Evolutionary conservation across 345 rosid genomes (phyloP).

Genomic region (Aegle marmelos): DNA sequence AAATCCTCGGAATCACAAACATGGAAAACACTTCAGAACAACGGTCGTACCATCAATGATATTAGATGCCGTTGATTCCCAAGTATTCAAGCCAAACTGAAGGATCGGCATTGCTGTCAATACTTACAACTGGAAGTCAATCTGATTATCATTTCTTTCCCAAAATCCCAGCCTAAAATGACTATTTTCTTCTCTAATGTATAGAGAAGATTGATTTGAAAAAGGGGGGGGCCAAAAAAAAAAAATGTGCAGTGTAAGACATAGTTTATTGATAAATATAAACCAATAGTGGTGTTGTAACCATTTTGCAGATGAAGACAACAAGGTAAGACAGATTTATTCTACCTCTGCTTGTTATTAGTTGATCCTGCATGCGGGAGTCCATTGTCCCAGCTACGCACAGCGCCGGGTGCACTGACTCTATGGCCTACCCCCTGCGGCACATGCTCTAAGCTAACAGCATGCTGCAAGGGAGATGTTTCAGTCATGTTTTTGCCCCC

Average conservation of each 20-base stretch:
- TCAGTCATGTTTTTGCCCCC: constrained; percentile 18
- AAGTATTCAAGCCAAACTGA: not conserved
- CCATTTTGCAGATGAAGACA: not conserved
- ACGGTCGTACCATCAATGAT: not conserved
- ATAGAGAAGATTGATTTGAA: not conserved
- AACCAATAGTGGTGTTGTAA: not conserved
- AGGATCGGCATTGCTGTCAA: not conserved
- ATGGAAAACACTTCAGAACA: not conserved
- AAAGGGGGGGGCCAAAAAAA: no score
- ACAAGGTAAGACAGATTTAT: not conserved
- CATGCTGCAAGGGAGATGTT: constrained; percentile 19
- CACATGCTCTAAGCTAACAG: constrained; percentile 7
- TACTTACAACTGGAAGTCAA: not conserved
- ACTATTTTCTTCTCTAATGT: not conserved
- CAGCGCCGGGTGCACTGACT: constrained; percentile 5
- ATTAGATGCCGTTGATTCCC: not conserved
- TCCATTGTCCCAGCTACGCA: constrained; percentile 30
- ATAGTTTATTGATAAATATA: not conserved
- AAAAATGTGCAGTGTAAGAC: not conserved
- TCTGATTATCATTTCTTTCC: not conserved
- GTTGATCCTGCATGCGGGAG: constrained; percentile 18
- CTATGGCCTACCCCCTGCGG: constrained; percentile 14
- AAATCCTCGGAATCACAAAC: no score
- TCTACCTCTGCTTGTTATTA: constrained; percentile 22
- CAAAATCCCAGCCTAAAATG: not conserved